Conservation (phyloP, 2,329 filamentous ascomycete species). For the Monosporascus sp. region DNA sequence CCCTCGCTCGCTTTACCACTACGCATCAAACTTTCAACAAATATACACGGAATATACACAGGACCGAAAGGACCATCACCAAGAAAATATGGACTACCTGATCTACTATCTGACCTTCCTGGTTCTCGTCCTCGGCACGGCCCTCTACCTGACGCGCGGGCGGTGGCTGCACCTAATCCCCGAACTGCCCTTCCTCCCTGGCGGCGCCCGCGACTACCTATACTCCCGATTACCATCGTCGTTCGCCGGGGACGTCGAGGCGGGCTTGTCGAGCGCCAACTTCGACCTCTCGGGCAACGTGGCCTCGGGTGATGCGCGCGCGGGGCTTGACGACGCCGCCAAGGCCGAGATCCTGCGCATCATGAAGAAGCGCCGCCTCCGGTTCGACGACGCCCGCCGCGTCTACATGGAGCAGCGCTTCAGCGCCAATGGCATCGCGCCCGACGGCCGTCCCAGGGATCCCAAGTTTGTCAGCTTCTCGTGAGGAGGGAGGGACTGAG, state of each 20-base stretch:
- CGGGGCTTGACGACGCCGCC: conserved; percentile 71
- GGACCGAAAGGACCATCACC: not conserved
- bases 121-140: conserved; percentile 65
- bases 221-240: conserved; percentile 73
- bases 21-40: not conserved
- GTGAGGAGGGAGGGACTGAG: conserved; percentile 29
- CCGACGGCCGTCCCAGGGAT: conserved; percentile 82
- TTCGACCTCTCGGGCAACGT: conserved; percentile 84
- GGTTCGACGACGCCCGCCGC: conserved; percentile 86
- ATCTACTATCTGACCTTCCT: conserved; percentile 72
- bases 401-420: conserved; percentile 83
- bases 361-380: conserved; percentile 79
- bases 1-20: not conserved
- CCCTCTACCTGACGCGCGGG: conserved; percentile 73
- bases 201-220: conserved; percentile 51
- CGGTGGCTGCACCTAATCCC: conserved; percentile 71
- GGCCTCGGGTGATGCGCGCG: conserved; percentile 68
- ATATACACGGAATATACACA: not conserved
- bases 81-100: conserved; percentile 64
- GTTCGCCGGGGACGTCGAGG: conserved; percentile 82
- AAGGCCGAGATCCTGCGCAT: conserved; percentile 82
- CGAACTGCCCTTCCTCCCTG: conserved; percentile 43
- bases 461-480: conserved; percentile 96
- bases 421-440: conserved; percentile 78
- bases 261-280: conserved; percentile 73